Conservation (phyloP, 2,329 filamentous ascomycete species). For the Fusarium piperis region DNA sequence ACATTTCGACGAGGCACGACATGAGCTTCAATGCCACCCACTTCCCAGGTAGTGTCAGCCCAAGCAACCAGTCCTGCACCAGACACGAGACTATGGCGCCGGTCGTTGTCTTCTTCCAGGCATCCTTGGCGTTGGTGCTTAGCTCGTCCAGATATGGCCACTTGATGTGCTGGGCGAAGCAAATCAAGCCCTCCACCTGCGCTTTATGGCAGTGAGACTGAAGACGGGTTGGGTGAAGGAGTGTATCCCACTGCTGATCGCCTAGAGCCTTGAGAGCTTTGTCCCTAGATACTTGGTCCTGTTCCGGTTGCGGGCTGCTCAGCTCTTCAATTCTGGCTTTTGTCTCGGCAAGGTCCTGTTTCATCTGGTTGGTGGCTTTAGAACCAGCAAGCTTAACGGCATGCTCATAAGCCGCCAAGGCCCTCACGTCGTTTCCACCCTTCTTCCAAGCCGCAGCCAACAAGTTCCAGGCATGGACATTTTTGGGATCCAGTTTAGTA, state of each 20-base stretch:
- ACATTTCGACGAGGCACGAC: not conserved
- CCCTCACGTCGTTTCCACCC: not conserved
- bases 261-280: not conserved
- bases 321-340: not conserved
- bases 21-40: constrained; percentile 10
- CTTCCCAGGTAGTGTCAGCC: constrained; percentile 7
- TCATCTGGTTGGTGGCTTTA: not conserved
- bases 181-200: constrained; percentile 7
- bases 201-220: constrained; percentile 10
- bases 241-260: not conserved
- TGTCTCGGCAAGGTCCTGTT: not conserved
- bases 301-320: not conserved
- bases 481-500: not conserved
- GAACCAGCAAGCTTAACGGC: not conserved
- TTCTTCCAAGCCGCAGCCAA: not conserved
- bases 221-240: not conserved
- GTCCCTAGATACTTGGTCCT: not conserved
- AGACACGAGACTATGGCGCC: not conserved
- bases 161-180: constrained; percentile 9
- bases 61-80: constrained; percentile 8
- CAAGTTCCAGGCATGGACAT: not conserved
- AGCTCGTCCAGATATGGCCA: constrained; percentile 14
- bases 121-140: not conserved
- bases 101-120: not conserved
- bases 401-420: not conserved